Base-by-base conservation (phyloP, 2,329 filamentous ascomycete genomes). In the Talaromyces verruculosus region DNA sequence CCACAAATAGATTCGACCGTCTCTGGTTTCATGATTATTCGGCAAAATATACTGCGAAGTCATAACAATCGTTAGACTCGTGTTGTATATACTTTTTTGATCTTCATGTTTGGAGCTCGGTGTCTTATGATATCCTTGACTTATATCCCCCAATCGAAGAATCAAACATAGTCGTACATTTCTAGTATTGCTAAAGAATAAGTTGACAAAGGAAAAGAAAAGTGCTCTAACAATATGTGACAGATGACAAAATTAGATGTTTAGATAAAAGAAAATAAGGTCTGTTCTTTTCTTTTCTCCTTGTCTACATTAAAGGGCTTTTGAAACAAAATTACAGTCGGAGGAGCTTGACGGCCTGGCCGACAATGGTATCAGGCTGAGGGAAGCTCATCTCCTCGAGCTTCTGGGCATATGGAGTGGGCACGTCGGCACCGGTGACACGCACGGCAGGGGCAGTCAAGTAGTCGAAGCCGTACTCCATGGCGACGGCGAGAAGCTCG, bases 381-480 rank as follows among this genome's bases (percentile, higher is more conserved):
- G 95, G 95, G 90, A 99, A 99, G 75, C 86, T 86, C 92, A 99
- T 90, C 82, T 95, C 89, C 86, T 99, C 95, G 66, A 99, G 87
- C 78, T 92, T 91, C 81, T 90, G 85, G 67, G 95, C 94, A 78
- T 99, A 98, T 43, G 95, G 95, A 7, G 95, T 99, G 60, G 95
- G 95, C 13, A 99, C 95, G 80, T 99, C 95, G 70, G 95, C 94
- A 79, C 95, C 95, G 67, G 95, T 98, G 75, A 99, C 89, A 80
- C 95, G 90, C 80, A 94, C 91, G 68, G 93, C 95, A 58, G 95
- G 95, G 65, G 93, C 92, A 76, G 97, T 89, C 71, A 99, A 90
- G 84, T 96, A 98, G 84, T 99, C 95, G 77, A 98, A 99, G 69
- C 88, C 93, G 81, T 98, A 99, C 83, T 99, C 95, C 90, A 96